Conservation (phyloP, 208 protist species). For the Phytomonas sp. region DNA sequence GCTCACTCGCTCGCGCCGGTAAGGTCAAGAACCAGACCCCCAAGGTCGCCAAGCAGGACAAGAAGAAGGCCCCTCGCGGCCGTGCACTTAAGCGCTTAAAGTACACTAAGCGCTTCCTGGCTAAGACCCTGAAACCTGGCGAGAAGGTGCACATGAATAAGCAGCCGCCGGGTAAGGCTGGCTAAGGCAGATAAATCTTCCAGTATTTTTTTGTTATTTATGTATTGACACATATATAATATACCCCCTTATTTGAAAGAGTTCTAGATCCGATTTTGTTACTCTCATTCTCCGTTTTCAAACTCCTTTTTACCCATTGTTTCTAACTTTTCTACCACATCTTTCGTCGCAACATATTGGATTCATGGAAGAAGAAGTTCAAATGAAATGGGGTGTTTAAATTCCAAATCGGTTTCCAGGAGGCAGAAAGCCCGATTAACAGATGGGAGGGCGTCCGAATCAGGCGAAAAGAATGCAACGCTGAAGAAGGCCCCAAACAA, state of each 20-base stretch:
- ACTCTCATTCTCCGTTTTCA: slow-evolving; percentile 20
- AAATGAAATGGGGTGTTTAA: slow-evolving; percentile 44
- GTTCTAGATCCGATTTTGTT: not conserved
- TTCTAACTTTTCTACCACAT: slow-evolving; percentile 12
- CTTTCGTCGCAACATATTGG: not conserved
- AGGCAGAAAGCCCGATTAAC: slow-evolving; percentile 14
- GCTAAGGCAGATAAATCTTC: slow-evolving; percentile 33
- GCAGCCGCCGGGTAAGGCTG: slow-evolving; percentile 86
- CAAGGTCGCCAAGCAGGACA: slow-evolving; percentile 94
- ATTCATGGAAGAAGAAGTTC: slow-evolving; percentile 8
- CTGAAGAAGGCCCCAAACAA: slow-evolving; percentile 9
- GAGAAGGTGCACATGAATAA: slow-evolving; percentile 93
- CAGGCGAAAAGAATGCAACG: not conserved
- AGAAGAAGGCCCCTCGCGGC: slow-evolving; percentile 91
- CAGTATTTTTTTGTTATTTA: not conserved
- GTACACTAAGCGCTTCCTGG: slow-evolving; percentile 96
- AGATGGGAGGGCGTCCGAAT: slow-evolving; percentile 1
- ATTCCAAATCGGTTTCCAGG: slow-evolving; percentile 33
- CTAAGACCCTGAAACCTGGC: slow-evolving; percentile 87
- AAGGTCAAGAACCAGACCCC: slow-evolving; percentile 98
- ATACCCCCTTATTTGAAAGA: slow-evolving; percentile 13
- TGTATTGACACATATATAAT: not conserved
- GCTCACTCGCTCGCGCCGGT: slow-evolving; percentile 96
- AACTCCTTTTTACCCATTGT: slow-evolving; percentile 5
- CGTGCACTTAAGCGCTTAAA: slow-evolving; percentile 96